Evolutionary conservation across 176 grass and related monocot genomes (phyloP).

Genomic region (Oryza officinalis): DNA sequence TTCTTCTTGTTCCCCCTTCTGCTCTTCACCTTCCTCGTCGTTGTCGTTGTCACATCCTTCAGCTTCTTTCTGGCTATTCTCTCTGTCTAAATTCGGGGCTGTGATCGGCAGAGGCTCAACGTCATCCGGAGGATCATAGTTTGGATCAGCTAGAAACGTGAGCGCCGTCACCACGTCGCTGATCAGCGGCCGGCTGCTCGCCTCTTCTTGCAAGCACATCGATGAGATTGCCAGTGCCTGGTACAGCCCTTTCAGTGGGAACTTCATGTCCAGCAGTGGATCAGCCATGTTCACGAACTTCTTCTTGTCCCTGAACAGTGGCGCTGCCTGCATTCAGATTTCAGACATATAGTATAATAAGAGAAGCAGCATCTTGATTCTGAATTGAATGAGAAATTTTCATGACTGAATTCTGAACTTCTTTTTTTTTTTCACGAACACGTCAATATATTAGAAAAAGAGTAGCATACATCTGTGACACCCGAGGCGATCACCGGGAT

Average conservation of each 20-base stretch:
- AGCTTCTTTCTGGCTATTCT: slow-evolving; percentile 17
- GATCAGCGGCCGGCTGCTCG: slow-evolving; percentile 65
- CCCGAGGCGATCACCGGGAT: too few species aligned
- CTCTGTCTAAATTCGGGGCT: slow-evolving; percentile 31
- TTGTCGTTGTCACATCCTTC: not conserved
- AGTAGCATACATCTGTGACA: too few species aligned
- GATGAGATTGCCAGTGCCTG: slow-evolving; percentile 90
- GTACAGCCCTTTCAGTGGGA: slow-evolving; percentile 70
- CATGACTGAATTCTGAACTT: not conserved
- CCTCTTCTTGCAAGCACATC: slow-evolving; percentile 91
- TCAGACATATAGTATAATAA: slow-evolving; percentile 10
- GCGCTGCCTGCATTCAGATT: slow-evolving; percentile 70
- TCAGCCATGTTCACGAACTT: slow-evolving; percentile 74
- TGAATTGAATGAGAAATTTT: not conserved
- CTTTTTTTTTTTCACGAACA: too few species aligned
- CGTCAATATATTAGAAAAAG: too few species aligned
- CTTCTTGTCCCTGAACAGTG: slow-evolving; percentile 82
- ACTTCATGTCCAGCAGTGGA: slow-evolving; percentile 62
- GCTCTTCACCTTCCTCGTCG: not conserved
- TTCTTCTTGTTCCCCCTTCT: not conserved
- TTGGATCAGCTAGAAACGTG: slow-evolving; percentile 62
- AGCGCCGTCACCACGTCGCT: slow-evolving; percentile 84
- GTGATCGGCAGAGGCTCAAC: slow-evolving; percentile 47
- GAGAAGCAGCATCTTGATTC: slow-evolving; percentile 28
- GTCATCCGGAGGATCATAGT: slow-evolving; percentile 59